Base-by-base conservation (phyloP, 129 eudicot species). In the Flaveria bidentis region DNA sequence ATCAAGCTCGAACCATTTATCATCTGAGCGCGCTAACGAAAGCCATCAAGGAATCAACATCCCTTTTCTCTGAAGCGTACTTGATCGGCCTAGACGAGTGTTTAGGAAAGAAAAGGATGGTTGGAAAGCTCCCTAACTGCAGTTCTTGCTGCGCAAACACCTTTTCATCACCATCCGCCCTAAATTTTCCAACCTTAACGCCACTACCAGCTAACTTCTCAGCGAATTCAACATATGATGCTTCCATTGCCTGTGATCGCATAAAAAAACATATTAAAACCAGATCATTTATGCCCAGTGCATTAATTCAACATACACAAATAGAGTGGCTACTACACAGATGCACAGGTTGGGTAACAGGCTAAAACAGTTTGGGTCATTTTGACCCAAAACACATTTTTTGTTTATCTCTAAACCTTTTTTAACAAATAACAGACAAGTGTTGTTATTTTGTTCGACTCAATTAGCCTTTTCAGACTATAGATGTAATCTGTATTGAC, bases 101-200 rank as follows among this genome's bases (percentile, higher is more conserved):
- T 67, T 86, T 89, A 4, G 97, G 99, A 87, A 91, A 95, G 83
- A 95, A 86, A 7, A 95, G 97, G 36, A 95, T 82, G 0, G 99
- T 91, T 0, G 99, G 99, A 73, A 89, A 95, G 76, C 96, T 95
- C 58, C 92, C 97, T 23, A 95, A 81, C 79, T 91, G 93, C 83
- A 95, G 63, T 55, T 95, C 90, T 68, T 75, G 76, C 81, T 91
- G 80, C 9, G 99, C 96, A 73, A 79, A 95, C 52, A 82, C 73
- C 77, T 95, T 95, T 57, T 95, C 86, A 1, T 95, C 99, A 36
- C 99, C 99, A 60, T 95, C 99, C 23, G 96, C 99, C 82, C 85
- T 83, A 66, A 95, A 95, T 58, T 95, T 94, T 9, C 84, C 99
- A 5, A 91, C 97, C 85, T 95, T 95, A 36, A 95, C 88, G 2